Evolutionary conservation across 495 filamentous ascomycete genomes (phyloP), one percentile per base, ranked within the genome.

Genomic region (Melanomma pulvis-pyrius): DNA sequence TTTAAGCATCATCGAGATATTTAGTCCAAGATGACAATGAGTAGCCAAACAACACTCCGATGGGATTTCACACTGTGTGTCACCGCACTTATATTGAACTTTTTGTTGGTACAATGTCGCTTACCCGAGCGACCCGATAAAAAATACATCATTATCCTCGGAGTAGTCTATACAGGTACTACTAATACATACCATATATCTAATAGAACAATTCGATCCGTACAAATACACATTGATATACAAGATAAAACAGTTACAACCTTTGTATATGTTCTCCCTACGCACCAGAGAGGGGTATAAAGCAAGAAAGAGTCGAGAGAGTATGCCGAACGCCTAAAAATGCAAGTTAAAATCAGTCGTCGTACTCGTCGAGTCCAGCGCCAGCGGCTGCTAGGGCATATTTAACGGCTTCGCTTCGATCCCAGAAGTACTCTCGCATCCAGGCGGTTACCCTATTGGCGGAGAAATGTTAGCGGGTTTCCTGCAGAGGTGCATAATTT

Each of bases 351-450:
- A 25, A 25, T 25, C 19, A 57, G 3, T 44, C 59, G 24, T 55
- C 55, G 51, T 61, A 60, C 28, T 63, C 59, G 22, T 67, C 49
- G 2, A 68, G 48, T 29, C 21, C 24, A 15, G 60, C 34, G 21
- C 65, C 65, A 21, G 59, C 65, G 8, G 65, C 54, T 11, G 17
- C 21, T 44, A 68, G 36, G 11, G 59, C 65, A 46, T 25, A 68
- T 29, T 68, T 59, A 1, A 68, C 59, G 0, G 65, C 65, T 24
- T 58, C 59, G 34, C 59, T 53, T 24, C 65, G 59, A 26, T 68
- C 65, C 65, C 65, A 68, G 26, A 68, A 68, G 59, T 68, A 68
- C 59, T 68, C 59, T 15, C 65, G 59, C 65, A 68, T 59, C 65
- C 65, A 68, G 19, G 65, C 49, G 1, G 59, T 34, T 24, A 63